Percentiles rank a stretch among this genome's conserved stretches.
Conservation (phyloP, 495 filamentous ascomycete genomes). For the Penicillium maclennaniae region DNA sequence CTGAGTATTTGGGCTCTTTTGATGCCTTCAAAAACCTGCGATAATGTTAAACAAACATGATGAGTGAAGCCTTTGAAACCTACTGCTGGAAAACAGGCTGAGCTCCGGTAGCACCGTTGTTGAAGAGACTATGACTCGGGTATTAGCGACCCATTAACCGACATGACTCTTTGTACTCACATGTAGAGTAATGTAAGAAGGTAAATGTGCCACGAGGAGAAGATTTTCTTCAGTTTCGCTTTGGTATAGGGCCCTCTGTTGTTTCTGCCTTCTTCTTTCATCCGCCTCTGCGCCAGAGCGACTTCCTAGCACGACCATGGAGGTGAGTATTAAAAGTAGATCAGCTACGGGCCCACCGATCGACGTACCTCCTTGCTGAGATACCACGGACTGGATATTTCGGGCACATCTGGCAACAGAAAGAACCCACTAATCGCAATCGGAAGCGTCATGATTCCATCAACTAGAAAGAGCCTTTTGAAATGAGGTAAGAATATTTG, state of each 20-base stretch:
- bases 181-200: constrained; percentile 43
- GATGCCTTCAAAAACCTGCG: constrained; percentile 37
- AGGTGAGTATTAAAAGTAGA: not conserved
- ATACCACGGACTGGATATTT: constrained; percentile 55
- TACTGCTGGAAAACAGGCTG: constrained; percentile 41
- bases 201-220: constrained; percentile 52
- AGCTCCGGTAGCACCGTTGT: constrained; percentile 30
- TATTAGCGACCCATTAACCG: not conserved
- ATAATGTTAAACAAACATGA: not conserved
- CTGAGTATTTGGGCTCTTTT: constrained; percentile 33
- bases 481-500: not conserved
- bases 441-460: constrained; percentile 46
- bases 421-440: constrained; percentile 54
- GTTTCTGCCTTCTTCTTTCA: constrained; percentile 45
- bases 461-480: constrained; percentile 38
- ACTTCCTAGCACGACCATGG: constrained; percentile 34
- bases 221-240: constrained; percentile 48
- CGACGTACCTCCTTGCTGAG: constrained; percentile 34
- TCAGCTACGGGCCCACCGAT: not conserved
- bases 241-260: constrained; percentile 44
- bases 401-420: constrained; percentile 57
- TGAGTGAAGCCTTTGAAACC: not conserved
- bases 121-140: constrained; percentile 29
- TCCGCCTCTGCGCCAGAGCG: constrained; percentile 39
- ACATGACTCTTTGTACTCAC: constrained; percentile 9